phyloP scores from a whole-genome alignment of 2,329 filamentous ascomycete genomes.

The Neoscytalidium dimidiatum region DNA sequence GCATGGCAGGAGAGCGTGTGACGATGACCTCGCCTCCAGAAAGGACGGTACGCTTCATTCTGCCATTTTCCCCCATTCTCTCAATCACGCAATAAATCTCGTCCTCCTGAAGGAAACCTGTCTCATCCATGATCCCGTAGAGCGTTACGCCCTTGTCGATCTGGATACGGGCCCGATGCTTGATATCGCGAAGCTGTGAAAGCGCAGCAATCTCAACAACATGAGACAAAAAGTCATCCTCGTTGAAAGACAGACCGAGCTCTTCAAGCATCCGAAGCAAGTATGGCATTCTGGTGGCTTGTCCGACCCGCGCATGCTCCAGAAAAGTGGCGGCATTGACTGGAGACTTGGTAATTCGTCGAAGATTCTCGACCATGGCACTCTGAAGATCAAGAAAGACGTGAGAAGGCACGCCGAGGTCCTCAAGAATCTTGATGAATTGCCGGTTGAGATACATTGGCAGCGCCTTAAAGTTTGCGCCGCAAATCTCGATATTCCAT shows the following conservation, averaged over 20 bases:
- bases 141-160: constrained; percentile 72
- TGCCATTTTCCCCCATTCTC: constrained; percentile 32
- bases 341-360: constrained; percentile 58
- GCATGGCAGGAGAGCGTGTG: constrained; percentile 77
- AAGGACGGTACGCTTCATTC: constrained; percentile 22
- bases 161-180: constrained; percentile 76
- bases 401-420: constrained; percentile 60
- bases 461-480: constrained; percentile 66
- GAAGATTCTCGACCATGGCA: constrained; percentile 61
- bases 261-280: constrained; percentile 62
- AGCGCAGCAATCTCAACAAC: constrained; percentile 71
- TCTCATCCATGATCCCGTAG: constrained; percentile 84
- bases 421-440: constrained; percentile 83
- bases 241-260: constrained; percentile 64
- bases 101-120: constrained; percentile 63
- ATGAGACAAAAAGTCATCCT: constrained; percentile 69
- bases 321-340: constrained; percentile 69
- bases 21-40: constrained; percentile 56
- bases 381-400: constrained; percentile 69
- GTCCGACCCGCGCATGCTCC: constrained; percentile 61
- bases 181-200: constrained; percentile 71
- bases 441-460: constrained; percentile 74
- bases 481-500: constrained; percentile 70
- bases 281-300: constrained; percentile 59
- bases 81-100: constrained; percentile 69